Percentiles rank a stretch among this genome's conserved stretches.
Conservation (phyloP, 148 eudicot species). For the Chenopodium formosanum region DNA sequence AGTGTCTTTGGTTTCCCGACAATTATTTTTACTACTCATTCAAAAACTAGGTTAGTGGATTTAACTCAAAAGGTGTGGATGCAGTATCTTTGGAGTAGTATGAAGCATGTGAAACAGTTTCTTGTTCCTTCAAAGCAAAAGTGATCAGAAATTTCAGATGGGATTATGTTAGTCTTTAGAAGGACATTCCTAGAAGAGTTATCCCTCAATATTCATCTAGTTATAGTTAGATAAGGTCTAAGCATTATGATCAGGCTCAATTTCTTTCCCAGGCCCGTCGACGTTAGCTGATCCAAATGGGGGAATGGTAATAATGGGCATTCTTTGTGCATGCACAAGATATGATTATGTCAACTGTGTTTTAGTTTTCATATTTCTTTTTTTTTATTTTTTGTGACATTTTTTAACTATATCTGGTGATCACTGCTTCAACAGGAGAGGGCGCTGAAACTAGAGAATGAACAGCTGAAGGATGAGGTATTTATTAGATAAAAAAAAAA, state of each 20-base stretch:
- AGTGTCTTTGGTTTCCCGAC: not conserved
- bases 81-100: not conserved
- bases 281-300: not conserved
- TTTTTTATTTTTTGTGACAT: too few relatives aligned
- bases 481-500: not conserved
- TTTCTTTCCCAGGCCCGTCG: not conserved
- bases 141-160: not conserved
- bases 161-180: not conserved
- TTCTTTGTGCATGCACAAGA: not conserved
- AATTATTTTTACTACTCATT: not conserved
- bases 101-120: not conserved
- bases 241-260: too few relatives aligned
- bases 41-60: not conserved
- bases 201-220: not conserved
- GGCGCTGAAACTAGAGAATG: slow-evolving; percentile 26
- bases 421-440: slow-evolving; percentile 21
- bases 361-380: too few relatives aligned
- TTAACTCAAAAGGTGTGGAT: not conserved
- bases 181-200: not conserved
- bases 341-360: not conserved
- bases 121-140: not conserved
- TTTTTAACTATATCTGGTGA: too few relatives aligned
- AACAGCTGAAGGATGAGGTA: slow-evolving; percentile 29
- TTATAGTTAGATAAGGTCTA: too few relatives aligned
- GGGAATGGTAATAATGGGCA: not conserved